Base-by-base conservation (phyloP, 1,284 basidiomycete genomes). In the Ustilago loliicola region DNA sequence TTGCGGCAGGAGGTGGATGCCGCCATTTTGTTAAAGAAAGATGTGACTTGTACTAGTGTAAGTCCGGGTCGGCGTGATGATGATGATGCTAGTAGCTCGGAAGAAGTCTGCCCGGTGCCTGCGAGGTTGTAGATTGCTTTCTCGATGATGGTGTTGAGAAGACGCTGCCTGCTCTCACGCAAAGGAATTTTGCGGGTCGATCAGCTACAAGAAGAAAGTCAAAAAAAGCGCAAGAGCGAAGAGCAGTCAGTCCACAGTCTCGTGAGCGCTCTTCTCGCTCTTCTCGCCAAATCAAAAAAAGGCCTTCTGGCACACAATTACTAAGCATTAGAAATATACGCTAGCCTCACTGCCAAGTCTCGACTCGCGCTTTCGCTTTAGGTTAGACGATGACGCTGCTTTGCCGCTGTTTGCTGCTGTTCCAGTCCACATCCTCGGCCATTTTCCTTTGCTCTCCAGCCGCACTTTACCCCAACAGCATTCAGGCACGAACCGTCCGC, bases 111-210 rank as follows among this genome's bases (percentile, higher is more conserved):
- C 32, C 11, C 32, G 32, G 32, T 34, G 32, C 36, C 36, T 8
- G 36, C 36, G 7, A 21, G 34, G 13, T 15, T 25, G 36, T 36
- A 21, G 51, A 21, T 34, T 53, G 53, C 36, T 40, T 38, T 55
- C n/a, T n/a, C 32, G 36, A 55, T 55, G 53, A 21, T 55, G 53
- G 36, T 23, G 53, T 10, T 40, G 29, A 27, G 27, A 51, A 51
- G 27, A 45, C 29, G 48, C 30, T 34, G n/a, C 19, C 8, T 29
- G 17, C 32, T 32, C 34, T 10, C 27, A 21, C 25, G 57, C 34
- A 54, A 32, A 50, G 61, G 52, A 55, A 63, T 56, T 56, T 36
- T 55, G 61, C 61, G 61, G 45, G 61, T 63, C 53, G 61, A 63
- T 55, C 61, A 48, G 25, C 30, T 42, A 21, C 23, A 48, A 54